Percentiles rank a stretch among this genome's conserved stretches.
Conservation (phyloP, 257 asterid genomes). For the Jaltomata sinuosa region DNA sequence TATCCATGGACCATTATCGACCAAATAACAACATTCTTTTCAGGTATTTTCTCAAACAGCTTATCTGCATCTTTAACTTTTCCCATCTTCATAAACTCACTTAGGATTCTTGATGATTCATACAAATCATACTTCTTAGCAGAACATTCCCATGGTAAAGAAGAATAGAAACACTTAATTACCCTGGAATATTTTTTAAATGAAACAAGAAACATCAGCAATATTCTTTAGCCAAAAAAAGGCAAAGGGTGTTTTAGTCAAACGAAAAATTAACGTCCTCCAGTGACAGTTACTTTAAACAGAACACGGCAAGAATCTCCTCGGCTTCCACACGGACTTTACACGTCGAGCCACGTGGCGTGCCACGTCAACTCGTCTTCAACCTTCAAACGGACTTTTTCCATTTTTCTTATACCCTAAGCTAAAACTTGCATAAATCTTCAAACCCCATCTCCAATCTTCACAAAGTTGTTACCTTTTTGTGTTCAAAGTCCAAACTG, state of each 20-base stretch:
- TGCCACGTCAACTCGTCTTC: not conserved
- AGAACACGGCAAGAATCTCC: not conserved
- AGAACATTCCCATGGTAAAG: not conserved
- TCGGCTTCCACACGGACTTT: not conserved
- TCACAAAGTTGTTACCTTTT: not conserved
- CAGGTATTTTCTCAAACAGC: conserved; percentile 10
- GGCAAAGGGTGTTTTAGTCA: not conserved
- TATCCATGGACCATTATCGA: conserved; percentile 16
- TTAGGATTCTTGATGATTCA: not conserved
- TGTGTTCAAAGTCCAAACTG: not conserved
- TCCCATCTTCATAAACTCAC: not conserved
- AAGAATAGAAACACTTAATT: not conserved
- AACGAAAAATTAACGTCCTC: not conserved
- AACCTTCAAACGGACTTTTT: not conserved
- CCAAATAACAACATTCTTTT: conserved; percentile 9
- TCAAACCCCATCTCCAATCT: not conserved
- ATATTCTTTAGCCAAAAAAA: not conserved
- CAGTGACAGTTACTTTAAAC: not conserved
- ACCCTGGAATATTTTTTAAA: not conserved
- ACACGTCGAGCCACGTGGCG: not conserved
- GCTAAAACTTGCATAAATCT: not conserved
- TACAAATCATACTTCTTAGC: not conserved
- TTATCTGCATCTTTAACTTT: conserved; percentile 2
- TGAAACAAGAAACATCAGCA: not conserved
- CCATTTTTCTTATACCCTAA: not conserved